Conservation (phyloP, 2,329 filamentous ascomycete genomes). For the Coniochaeta sp. region DNA sequence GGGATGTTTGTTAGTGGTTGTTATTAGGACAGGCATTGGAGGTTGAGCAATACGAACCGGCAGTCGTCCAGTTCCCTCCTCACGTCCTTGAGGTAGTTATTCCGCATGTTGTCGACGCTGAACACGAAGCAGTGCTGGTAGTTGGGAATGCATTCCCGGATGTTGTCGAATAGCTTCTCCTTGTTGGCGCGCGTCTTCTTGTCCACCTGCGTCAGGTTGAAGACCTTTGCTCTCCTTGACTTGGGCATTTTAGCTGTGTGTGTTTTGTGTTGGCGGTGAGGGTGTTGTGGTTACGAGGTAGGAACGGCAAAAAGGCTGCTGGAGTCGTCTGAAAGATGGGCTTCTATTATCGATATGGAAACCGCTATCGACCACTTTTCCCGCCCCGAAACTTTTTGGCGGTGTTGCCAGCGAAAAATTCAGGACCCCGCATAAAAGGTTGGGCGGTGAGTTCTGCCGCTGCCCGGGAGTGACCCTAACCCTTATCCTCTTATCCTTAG, state of each 20-base stretch:
- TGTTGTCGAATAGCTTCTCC: constrained; percentile 78
- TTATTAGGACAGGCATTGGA: constrained; percentile 11
- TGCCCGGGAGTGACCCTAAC: not conserved
- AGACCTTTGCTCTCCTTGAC: constrained; percentile 85
- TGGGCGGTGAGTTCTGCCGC: constrained; percentile 1
- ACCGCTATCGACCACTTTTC: not conserved
- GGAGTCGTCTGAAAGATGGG: too few species aligned
- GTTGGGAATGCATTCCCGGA: constrained; percentile 76
- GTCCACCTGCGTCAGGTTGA: constrained; percentile 83
- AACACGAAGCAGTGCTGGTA: constrained; percentile 94
- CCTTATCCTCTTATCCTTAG: too few species aligned
- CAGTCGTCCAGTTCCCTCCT: constrained; percentile 78
- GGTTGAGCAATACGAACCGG: constrained; percentile 45
- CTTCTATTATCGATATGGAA: not conserved
- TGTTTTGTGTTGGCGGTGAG: not conserved
- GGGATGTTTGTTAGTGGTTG: too few species aligned
- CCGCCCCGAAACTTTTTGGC: constrained; percentile 1
- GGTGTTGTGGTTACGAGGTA: not conserved
- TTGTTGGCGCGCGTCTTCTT: constrained; percentile 94
- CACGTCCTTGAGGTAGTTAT: constrained; percentile 89
- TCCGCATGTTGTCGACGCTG: constrained; percentile 93
- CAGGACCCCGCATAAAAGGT: not conserved
- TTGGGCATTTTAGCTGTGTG: constrained; percentile 67
- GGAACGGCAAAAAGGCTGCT: not conserved
- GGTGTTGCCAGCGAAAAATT: constrained; percentile 3